Percentiles rank a stretch among this genome's conserved stretches.
phyloP scores from a whole-genome alignment of 139 green algal genomes.

The Tetradesmus obliquus region DNA sequence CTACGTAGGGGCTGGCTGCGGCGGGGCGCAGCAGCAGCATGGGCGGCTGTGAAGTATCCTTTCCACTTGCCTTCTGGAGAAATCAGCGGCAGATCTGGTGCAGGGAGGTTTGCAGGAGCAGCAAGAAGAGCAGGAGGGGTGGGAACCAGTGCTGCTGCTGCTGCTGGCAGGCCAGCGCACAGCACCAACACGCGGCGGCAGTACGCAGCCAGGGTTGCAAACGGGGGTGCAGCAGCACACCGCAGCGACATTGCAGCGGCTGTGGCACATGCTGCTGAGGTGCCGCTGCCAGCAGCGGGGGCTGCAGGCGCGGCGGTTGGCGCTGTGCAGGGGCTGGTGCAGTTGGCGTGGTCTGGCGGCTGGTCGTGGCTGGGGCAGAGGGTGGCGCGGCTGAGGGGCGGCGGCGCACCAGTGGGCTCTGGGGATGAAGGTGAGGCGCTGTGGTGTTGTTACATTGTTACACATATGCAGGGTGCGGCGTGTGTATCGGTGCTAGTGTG shows the following conservation, averaged over 20 bases:
- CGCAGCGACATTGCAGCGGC: not conserved
- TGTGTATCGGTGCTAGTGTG: too few species aligned
- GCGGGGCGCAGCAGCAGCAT: not conserved
- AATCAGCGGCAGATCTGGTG: not conserved
- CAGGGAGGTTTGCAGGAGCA: not conserved
- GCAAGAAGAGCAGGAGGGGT: not conserved
- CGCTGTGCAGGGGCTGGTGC: not conserved
- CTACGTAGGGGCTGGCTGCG: not conserved
- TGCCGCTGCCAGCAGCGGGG: not conserved
- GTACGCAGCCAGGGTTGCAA: not conserved
- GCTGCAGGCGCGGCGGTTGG: not conserved
- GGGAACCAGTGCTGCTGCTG: not conserved
- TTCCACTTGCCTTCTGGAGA: not conserved
- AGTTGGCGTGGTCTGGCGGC: not conserved
- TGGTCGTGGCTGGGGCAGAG: constrained; percentile 4
- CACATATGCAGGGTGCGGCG: too few species aligned
- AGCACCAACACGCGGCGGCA: not conserved
- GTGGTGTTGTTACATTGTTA: too few species aligned
- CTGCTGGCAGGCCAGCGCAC: not conserved
- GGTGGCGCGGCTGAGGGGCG: not conserved
- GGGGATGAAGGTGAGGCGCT: too few species aligned
- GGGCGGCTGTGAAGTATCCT: not conserved
- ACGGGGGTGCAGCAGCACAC: not conserved
- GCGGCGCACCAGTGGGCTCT: not conserved
- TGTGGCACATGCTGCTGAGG: not conserved